These are phyloP conservation scores for Citrus mangshanensis DNA, from an alignment of 345 rosid genomes.

Conservation along the genomic window DNA sequence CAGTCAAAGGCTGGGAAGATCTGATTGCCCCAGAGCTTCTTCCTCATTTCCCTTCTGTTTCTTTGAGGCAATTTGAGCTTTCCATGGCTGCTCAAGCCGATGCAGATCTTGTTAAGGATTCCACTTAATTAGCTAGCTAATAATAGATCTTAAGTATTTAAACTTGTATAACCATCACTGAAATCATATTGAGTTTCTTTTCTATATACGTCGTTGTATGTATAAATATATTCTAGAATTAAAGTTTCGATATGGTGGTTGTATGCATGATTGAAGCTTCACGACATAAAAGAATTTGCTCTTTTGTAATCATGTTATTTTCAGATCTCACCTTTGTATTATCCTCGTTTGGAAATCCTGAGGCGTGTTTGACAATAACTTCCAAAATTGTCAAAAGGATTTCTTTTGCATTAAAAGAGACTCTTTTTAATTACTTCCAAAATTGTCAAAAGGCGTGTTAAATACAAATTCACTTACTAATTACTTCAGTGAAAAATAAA, in stretches of 20 bases:
- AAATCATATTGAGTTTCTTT: background rate
- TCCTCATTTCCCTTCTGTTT: background rate
- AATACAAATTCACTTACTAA: too few relatives aligned
- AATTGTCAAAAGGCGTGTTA: too few relatives aligned
- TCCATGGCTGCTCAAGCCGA: slow-evolving; percentile 15
- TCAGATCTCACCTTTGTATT: background rate
- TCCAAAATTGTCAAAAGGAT: background rate
- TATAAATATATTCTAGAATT: background rate
- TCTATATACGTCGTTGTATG: background rate
- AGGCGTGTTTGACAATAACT: background rate
- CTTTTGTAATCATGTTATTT: background rate
- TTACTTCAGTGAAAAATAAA: too few relatives aligned
- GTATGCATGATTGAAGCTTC: background rate
- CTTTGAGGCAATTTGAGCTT: slow-evolving; percentile 18
- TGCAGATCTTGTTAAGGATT: background rate
- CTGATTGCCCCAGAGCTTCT: background rate
- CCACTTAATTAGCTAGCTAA: background rate
- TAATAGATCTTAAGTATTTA: background rate
- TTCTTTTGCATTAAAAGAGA: too few relatives aligned
- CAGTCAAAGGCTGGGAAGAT: slow-evolving; percentile 21
- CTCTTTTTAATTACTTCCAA: too few relatives aligned
- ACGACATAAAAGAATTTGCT: background rate
- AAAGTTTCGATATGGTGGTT: background rate
- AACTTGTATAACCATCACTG: background rate
- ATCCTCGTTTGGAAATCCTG: background rate